Evolutionary conservation across 106 monocot species (phyloP).

Genomic region (Chionographis japonica): DNA sequence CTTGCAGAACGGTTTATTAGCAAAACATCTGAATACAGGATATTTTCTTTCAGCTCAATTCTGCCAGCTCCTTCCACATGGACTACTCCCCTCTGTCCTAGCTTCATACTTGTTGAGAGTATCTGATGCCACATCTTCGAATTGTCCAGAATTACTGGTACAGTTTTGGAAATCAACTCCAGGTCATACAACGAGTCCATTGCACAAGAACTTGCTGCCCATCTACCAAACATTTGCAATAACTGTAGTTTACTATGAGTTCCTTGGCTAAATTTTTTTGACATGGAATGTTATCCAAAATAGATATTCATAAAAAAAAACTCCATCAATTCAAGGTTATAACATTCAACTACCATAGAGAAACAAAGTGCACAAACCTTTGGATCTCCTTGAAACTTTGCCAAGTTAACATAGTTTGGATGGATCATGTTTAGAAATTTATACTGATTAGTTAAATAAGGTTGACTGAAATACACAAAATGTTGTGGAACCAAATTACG

Average conservation of each 20-base stretch:
- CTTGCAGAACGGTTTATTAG: conserved; percentile 91
- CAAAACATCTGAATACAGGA: conserved; percentile 50
- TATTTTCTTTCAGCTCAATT: conserved; percentile 53
- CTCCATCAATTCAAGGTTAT: too few relatives aligned
- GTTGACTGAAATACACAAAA: too few relatives aligned
- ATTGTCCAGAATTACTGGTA: conserved; percentile 83
- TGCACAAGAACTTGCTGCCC: conserved; percentile 85
- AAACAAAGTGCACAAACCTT: too few relatives aligned
- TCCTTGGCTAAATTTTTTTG: not conserved
- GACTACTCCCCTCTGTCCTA: conserved; percentile 47
- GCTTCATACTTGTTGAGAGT: conserved; percentile 61
- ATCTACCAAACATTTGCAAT: conserved; percentile 38
- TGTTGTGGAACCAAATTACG: too few relatives aligned
- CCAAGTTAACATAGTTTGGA: too few relatives aligned
- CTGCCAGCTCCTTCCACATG: conserved; percentile 50
- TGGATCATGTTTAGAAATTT: too few relatives aligned
- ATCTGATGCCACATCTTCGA: conserved; percentile 76
- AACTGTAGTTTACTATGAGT: not conserved
- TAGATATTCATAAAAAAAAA: too few relatives aligned
- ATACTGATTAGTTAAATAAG: too few relatives aligned
- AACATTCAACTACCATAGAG: too few relatives aligned
- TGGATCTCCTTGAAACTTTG: too few relatives aligned
- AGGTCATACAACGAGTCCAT: conserved; percentile 95
- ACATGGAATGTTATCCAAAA: too few relatives aligned
- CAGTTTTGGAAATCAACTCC: conserved; percentile 66